These are phyloP conservation scores for Wallacemonas rigidus DNA, from an alignment of 208 protist genomes.

Conservation along the genomic window DNA sequence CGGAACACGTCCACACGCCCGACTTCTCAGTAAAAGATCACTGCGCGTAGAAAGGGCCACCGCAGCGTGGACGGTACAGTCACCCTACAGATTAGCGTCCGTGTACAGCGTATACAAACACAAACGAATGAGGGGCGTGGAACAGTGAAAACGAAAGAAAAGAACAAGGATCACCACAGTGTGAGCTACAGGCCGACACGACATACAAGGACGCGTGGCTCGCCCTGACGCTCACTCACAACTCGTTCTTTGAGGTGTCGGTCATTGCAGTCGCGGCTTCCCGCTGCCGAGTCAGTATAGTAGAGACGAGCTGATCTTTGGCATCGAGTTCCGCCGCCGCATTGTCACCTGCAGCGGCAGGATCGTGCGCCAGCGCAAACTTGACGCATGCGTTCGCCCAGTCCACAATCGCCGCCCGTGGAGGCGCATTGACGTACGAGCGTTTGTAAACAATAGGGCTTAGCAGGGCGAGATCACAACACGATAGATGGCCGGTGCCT, in stretches of 20 bases:
- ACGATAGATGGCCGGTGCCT: slow-evolving; percentile 49
- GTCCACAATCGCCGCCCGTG: slow-evolving; percentile 45
- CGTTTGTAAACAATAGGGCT: slow-evolving; percentile 56
- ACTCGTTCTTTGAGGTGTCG: background rate
- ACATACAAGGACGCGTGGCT: no score
- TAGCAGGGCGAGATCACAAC: slow-evolving; percentile 56
- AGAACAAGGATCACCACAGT: no score
- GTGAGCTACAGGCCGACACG: no score
- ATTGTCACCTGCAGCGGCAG: slow-evolving; percentile 13
- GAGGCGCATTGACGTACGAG: slow-evolving; percentile 33
- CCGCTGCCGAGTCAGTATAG: slow-evolving; percentile 3
- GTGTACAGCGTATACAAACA: no score
- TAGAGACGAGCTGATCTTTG: background rate
- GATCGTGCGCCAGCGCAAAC: slow-evolving; percentile 33
- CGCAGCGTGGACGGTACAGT: no score
- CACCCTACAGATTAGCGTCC: no score
- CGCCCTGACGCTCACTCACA: no score
- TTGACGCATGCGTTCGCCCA: slow-evolving; percentile 36
- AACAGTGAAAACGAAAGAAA: no score
- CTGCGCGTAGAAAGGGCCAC: no score
- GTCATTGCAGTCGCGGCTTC: background rate
- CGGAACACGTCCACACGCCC: no score
- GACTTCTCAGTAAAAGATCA: no score
- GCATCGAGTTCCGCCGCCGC: slow-evolving; percentile 15
- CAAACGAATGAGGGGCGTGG: no score